Percentiles rank a stretch among this genome's conserved stretches.
Evolutionary conservation across 2,329 filamentous ascomycete species (phyloP).

Genomic region (Aspergillus udagawae): DNA sequence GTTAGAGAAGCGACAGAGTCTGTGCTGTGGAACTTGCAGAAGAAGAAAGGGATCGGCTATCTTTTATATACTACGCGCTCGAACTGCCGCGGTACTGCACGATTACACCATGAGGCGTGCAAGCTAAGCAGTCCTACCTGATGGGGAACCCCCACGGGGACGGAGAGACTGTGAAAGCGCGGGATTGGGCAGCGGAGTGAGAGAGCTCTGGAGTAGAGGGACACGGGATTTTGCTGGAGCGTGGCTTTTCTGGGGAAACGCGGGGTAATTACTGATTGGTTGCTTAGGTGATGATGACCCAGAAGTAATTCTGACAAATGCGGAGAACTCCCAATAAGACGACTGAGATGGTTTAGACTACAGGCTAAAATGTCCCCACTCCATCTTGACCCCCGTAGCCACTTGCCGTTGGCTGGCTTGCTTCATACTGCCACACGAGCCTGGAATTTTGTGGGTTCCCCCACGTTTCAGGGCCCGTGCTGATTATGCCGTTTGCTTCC

Average conservation of each 20-base stretch:
- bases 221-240: not conserved
- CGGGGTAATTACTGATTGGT: not conserved
- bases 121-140: not conserved
- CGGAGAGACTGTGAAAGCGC: not conserved
- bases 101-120: not conserved
- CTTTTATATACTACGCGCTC: not conserved
- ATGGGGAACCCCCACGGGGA: not conserved
- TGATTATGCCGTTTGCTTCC: not conserved
- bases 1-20: not conserved
- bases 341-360: not conserved
- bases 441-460: not conserved
- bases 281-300: not conserved
- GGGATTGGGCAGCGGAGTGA: not conserved
- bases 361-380: not conserved
- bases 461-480: not conserved
- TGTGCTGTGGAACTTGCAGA: not conserved
- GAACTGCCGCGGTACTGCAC: not conserved
- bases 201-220: too few species aligned
- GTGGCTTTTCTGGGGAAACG: not conserved
- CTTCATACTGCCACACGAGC: not conserved
- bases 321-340: not conserved
- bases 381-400: not conserved
- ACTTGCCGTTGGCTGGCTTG: not conserved
- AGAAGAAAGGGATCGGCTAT: not conserved
- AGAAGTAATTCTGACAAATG: not conserved